A percentile compares a stretch with the other conserved stretches of the same genome.
Evolutionary conservation across 768 basidiomycete genomes (phyloP).

Genomic region (Filobasidium wieringae): DNA sequence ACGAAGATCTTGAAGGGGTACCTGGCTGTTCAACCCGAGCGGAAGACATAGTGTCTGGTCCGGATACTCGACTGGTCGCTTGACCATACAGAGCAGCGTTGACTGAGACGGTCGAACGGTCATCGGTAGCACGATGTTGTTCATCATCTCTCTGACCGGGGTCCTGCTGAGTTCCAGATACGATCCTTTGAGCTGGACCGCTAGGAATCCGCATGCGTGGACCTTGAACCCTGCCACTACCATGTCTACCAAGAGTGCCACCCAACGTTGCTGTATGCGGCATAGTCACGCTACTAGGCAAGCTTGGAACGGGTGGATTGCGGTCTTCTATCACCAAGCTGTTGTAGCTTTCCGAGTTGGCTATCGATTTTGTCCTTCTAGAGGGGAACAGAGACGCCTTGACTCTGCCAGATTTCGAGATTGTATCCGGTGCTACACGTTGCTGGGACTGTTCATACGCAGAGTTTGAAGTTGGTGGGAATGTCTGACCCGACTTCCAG

Average conservation of each 20-base stretch:
- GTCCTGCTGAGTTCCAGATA: background rate
- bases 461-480: background rate
- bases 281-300: background rate
- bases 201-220: slow-evolving; percentile 2
- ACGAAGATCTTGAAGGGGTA: no score
- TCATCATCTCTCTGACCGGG: no score
- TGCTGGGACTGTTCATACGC: background rate
- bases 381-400: background rate
- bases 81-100: no score
- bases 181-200: background rate
- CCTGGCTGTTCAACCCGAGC: no score
- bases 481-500: slow-evolving; percentile 48
- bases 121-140: no score
- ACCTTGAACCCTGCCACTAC: background rate
- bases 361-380: background rate
- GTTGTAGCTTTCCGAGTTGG: background rate
- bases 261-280: background rate
- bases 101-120: no score
- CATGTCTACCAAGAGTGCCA: background rate
- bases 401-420: background rate
- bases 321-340: background rate
- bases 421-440: background rate
- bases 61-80: no score
- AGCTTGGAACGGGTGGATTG: background rate
- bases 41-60: no score